Base-by-base conservation (phyloP, 345 rosid genomes). In the Moricandia moricandioides region DNA sequence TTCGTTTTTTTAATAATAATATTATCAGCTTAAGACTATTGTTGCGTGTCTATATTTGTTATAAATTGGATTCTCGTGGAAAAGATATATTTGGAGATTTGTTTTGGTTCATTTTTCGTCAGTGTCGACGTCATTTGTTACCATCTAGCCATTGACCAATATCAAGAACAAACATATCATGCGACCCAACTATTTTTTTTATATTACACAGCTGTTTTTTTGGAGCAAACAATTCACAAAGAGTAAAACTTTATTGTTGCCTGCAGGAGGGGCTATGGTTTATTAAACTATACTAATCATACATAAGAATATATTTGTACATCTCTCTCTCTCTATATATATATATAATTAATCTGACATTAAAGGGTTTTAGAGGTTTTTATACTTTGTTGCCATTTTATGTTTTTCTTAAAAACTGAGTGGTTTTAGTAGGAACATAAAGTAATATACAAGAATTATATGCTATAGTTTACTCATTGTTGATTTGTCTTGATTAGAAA, bases 71-170 rank as follows among this genome's bases (percentile, higher is more conserved):
- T 45, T 56, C 61, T 63, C 33, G 21, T 33, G 0, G 40, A 63
- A 10, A 69, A 24, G 27, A 68, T 37, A 55, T 64, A 54, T 69
- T 14, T 34, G 31, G 34, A 65, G 72, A 70, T 64, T 64, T 65
- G 49, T 45, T 70, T 40, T 65, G 5, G 66, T 65, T 65, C 58
- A 43, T 64, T 76, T 70, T 57, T 8, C 71, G 76, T 77, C 72
- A 71, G 62, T 65, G 65, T 49, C 12, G 70, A 70, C 71, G 71
- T 77, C 66, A 69, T 61, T 75, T 62, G 35, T 75, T 60, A 26
- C 12, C 67, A 70, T 24, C 60, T 47, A 26, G 49, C 72, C 60
- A 49, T 60, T 16, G 74, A 52, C 57, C 27, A 1, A 26, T 0
- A 68, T n/a, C 27, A 24, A 40, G 21, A 30, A 60, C 2, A 56